Base-by-base conservation (phyloP, 371 early-diverging fungal genomes). In the Lichtheimia hyalospora region DNA sequence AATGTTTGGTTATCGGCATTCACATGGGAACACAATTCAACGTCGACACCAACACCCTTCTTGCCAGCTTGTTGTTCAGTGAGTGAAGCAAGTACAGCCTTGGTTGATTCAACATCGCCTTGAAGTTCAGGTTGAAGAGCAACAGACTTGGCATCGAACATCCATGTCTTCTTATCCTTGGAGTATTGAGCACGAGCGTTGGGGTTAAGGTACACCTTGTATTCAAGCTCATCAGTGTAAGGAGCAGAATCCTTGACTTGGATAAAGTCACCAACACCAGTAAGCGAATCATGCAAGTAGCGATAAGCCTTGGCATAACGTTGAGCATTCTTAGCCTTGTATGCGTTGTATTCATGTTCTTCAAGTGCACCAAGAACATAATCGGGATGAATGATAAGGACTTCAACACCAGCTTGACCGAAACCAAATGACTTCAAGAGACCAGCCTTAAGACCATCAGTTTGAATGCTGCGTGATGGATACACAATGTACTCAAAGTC, bases 371-470 rank as follows among this genome's bases (percentile, higher is more conserved):
- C 93, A 53, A 95, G 75, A 52, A 96, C 82, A 68, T 94, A 96
- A 70, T 96, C 93, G 14, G 97, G 92, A 79, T 96, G 96, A 52
- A 97, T 82, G 49, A 97, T 77, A 25, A 97, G 82, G 18, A 93
- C 80, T 72, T 96, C 97, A 65, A 90, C 96, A 67, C 97, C 97
- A 57, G 94, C 97, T 75, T 97, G 97, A 58, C 97, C 97, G 78
- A 97, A 97, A 50, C 97, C 97, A 78, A 97, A 97, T 49, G 91
- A 90, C 82, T 96, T 97, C 67, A 97, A 84, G 49, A 97, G 67
- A 68, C 88, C 97, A 5, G 97, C 97, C 84, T 95, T 95, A 66
- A 97, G 70, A 52, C 97, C 96, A 62, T 93, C 90, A 18, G 96
- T 96, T 63, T 92, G 89, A 62, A 97, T 92, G 40, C 95, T 82